These are phyloP conservation scores for Nidula microcarpa DNA, from an alignment of 768 basidiomycete species.

Conservation along the genomic window DNA sequence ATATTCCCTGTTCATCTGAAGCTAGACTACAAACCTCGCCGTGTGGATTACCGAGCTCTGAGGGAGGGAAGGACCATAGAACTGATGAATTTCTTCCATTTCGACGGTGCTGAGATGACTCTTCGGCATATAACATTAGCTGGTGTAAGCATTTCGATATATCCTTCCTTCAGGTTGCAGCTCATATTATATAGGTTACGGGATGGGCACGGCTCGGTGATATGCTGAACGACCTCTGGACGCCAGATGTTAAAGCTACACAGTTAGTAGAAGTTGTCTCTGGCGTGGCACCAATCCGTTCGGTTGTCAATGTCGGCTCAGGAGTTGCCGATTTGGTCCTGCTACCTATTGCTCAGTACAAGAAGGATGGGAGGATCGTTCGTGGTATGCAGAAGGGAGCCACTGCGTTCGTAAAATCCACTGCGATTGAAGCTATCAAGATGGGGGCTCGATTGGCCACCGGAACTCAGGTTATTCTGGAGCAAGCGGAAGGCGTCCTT, in stretches of 20 bases:
- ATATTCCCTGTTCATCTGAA: conserved; percentile 94
- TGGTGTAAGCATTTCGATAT: conserved; percentile 58
- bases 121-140: conserved; percentile 87
- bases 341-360: conserved; percentile 95
- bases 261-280: conserved; percentile 97
- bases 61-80: conserved; percentile 91
- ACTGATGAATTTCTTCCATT: conserved; percentile 99
- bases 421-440: conserved; percentile 93
- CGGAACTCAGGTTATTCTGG: conserved; percentile 96
- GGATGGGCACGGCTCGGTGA: conserved; percentile 92
- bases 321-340: conserved; percentile 95
- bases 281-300: conserved; percentile 93
- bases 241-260: conserved; percentile 98
- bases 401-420: conserved; percentile 88
- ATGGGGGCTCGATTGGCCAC: conserved; percentile 92
- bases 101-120: conserved; percentile 98
- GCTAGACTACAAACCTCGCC: conserved; percentile 96
- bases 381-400: conserved; percentile 94
- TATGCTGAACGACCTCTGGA: conserved; percentile 96
- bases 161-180: conserved; percentile 1
- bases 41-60: conserved; percentile 91
- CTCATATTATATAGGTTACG: conserved; percentile 58
- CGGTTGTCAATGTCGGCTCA: conserved; percentile 95
- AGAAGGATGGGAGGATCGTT: conserved; percentile 91
- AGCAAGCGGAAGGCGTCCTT: conserved; percentile 89